Evolutionary conservation across 2,329 filamentous ascomycete species (phyloP), one percentile per base, ranked within the genome.

Genomic region (Geosmithia morbida): DNA sequence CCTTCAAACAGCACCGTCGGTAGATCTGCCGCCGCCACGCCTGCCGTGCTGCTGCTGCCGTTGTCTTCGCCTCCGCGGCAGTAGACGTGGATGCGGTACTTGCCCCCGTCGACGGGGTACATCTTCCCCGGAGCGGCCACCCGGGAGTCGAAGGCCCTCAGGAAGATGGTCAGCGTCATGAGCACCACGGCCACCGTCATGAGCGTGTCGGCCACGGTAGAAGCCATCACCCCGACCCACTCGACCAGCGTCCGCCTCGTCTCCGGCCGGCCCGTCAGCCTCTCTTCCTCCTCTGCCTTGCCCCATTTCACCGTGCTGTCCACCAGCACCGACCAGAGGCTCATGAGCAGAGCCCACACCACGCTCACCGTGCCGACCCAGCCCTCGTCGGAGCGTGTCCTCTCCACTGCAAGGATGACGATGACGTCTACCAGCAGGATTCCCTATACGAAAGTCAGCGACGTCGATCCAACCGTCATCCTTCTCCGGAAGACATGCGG

Each of bases 321-420:
- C 7, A 83, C 85, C 8, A 83, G 57, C 18, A 96, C 70, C 20
- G 84, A 84, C 79, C 87, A 97, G 2, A 85, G 61, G 37, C 83
- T 77, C 59, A 94, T 86, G 43, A 92, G 53, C 2, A 87, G 71
- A 17, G 87, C 85, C 89, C 72, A 96, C 16, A 87, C 66, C 2
- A 90, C 84, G 41, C 85, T 92, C 10, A 78, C 79, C 48, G 92
- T 84, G n/a, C 92, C 92, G 1, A 92, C 81, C 83, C 88, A 94
- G 30, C 87, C 83, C 64, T 97, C 90, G 61, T 96, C 88, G 18
- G 83, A 71, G 14, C 90, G 77, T 16, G 90, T 75, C 52, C 79
- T 76, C 44, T 80, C 70, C 1, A 95, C 86, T 0, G 83, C 72
- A 2, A 94, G 65, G 40, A 94, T 83, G 47, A 97, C 72, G 55